A percentile compares a stretch with the other conserved stretches of the same genome.
Evolutionary conservation across 2,329 filamentous ascomycete genomes (phyloP).

Genomic region (Ophiostoma triangulosporum): DNA sequence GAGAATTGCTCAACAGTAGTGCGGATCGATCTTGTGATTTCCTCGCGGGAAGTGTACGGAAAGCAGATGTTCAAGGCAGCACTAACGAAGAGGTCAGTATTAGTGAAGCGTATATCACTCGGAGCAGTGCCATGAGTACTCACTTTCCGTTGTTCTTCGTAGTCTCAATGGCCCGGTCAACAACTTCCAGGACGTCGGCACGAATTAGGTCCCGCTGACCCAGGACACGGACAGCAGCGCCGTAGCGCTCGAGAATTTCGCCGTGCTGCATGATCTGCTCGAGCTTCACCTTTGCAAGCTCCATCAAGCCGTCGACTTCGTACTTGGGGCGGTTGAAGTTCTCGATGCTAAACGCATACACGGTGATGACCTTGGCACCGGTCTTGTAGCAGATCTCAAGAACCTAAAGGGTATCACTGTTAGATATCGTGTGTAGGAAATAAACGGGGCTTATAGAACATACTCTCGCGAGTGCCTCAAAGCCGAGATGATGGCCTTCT

Average conservation of each 20-base stretch:
- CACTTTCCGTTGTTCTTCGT: constrained; percentile 78
- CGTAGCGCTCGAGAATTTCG: constrained; percentile 83
- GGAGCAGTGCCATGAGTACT: constrained; percentile 13
- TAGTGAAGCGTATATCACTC: background rate
- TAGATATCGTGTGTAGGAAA: constrained; percentile 5
- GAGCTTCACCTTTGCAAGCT: constrained; percentile 91
- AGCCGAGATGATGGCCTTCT: constrained; percentile 89
- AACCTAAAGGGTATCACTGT: constrained; percentile 39
- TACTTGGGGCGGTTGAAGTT: constrained; percentile 97
- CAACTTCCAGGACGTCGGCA: constrained; percentile 74
- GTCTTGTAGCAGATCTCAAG: constrained; percentile 97
- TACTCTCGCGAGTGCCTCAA: constrained; percentile 83
- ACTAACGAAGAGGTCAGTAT: constrained; percentile 26
- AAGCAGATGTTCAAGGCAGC: constrained; percentile 83
- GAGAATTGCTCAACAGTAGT: constrained; percentile 80
- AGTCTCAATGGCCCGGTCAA: constrained; percentile 73
- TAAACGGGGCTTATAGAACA: constrained; percentile 18
- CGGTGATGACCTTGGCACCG: constrained; percentile 89
- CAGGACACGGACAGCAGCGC: constrained; percentile 71
- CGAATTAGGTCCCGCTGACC: constrained; percentile 76
- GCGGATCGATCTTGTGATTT: constrained; percentile 83
- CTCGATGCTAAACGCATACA: constrained; percentile 97
- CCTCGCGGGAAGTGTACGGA: constrained; percentile 89
- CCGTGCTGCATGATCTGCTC: constrained; percentile 86
- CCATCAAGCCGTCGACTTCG: constrained; percentile 94